These are phyloP conservation scores for Adansonia madagascariensis DNA, from an alignment of 441 rosid species.

Conservation along the genomic window DNA sequence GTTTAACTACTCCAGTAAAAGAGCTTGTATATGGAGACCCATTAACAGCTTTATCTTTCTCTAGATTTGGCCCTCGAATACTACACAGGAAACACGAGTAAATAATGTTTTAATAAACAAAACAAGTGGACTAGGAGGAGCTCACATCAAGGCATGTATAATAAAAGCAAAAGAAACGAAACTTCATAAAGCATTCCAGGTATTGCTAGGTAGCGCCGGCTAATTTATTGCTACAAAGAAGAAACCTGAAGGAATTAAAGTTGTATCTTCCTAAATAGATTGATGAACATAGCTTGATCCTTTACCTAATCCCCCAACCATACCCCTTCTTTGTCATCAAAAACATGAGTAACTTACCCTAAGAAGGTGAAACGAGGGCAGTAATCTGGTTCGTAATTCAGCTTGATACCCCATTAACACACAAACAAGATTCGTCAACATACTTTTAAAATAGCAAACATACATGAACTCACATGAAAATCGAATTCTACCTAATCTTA, in stretches of 20 bases:
- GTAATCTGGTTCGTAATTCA: too few relatives aligned
- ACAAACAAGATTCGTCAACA: too few relatives aligned
- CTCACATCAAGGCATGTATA: not conserved
- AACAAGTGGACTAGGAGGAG: not conserved
- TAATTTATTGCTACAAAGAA: too few relatives aligned
- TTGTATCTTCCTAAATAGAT: too few relatives aligned
- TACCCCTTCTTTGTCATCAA: too few relatives aligned
- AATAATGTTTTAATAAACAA: not conserved
- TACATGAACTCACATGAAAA: not conserved
- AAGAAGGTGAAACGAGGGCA: too few relatives aligned
- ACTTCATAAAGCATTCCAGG: not conserved
- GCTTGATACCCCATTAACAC: too few relatives aligned
- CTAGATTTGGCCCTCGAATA: not conserved
- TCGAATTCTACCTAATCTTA: not conserved
- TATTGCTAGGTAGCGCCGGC: too few relatives aligned
- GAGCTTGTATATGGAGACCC: not conserved
- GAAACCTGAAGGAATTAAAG: too few relatives aligned
- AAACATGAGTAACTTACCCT: too few relatives aligned
- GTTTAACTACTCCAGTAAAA: not conserved
- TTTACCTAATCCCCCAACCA: too few relatives aligned
- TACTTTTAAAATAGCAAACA: not conserved
- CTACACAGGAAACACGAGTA: not conserved
- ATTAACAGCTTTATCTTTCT: not conserved
- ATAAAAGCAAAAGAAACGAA: not conserved
- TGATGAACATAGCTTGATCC: too few relatives aligned